Conservation (phyloP, 2,329 filamentous ascomycete species). For the Xylaria sp. region DNA sequence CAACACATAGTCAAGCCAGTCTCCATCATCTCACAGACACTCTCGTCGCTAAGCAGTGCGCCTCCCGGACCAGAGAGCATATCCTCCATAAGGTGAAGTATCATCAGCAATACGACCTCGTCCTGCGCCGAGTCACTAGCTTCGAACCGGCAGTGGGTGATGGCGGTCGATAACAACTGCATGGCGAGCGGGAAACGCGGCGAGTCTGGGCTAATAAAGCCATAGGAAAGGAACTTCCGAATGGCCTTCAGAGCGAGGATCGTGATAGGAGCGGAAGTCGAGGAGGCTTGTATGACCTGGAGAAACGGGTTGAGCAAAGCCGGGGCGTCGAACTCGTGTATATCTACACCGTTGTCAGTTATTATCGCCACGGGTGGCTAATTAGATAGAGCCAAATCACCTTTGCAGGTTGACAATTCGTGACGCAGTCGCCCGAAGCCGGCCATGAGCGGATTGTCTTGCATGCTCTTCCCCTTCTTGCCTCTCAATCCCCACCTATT, state of each 20-base stretch:
- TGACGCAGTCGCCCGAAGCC: conserved; percentile 89
- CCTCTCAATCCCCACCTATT: conserved; percentile 93
- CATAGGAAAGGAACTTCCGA: conserved; percentile 95
- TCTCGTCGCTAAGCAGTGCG: conserved; percentile 94
- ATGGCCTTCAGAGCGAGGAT: conserved; percentile 92
- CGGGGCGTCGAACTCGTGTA: conserved; percentile 85
- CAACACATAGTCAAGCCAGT: conserved; percentile 97
- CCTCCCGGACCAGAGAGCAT: conserved; percentile 96
- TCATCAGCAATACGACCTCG: conserved; percentile 92
- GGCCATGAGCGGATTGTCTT: conserved; percentile 95
- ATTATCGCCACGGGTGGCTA: not conserved
- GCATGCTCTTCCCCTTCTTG: conserved; percentile 95
- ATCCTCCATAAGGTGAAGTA: conserved; percentile 96
- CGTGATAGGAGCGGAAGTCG: conserved; percentile 94
- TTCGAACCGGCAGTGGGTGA: conserved; percentile 97
- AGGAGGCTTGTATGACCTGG: conserved; percentile 94
- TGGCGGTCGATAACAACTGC: conserved; percentile 91
- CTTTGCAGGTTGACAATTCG: conserved; percentile 84
- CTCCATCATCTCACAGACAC: conserved; percentile 99
- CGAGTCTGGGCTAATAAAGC: conserved; percentile 82
- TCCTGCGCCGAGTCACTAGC: conserved; percentile 94
- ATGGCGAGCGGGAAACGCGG: conserved; percentile 90
- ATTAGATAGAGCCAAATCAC: conserved; percentile 50
- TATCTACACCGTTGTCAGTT: conserved; percentile 62
- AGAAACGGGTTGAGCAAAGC: conserved; percentile 91